phyloP scores from a whole-genome alignment of 345 rosid genomes.

The Streptanthus diversifolius region DNA sequence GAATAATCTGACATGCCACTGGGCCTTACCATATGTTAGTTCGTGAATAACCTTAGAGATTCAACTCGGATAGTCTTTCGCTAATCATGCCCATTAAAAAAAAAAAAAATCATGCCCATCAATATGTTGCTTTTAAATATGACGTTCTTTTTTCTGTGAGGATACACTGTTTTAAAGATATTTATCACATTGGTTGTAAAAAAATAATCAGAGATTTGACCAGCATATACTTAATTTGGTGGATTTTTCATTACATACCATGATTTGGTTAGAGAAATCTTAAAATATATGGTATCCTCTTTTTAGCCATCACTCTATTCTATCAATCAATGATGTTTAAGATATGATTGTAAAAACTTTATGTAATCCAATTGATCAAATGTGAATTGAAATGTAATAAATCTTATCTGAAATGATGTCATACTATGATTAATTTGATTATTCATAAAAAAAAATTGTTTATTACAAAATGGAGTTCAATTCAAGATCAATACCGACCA shows the following conservation, averaged over 20 bases:
- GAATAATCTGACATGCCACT: background rate
- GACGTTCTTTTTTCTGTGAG: background rate
- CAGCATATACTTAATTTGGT: background rate
- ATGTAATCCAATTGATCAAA: background rate
- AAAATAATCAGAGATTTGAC: background rate
- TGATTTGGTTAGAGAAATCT: background rate
- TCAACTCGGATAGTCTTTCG: background rate
- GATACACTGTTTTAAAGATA: background rate
- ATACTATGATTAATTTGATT: too few species aligned
- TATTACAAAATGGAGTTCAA: too few species aligned
- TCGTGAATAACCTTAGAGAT: background rate
- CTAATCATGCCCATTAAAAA: background rate
- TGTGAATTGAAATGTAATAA: background rate
- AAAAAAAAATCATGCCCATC: too few species aligned
- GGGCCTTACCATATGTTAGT: background rate
- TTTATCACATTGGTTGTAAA: background rate
- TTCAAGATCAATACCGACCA: too few species aligned
- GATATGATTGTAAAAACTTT: background rate
- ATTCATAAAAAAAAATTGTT: too few species aligned
- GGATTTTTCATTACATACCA: background rate
- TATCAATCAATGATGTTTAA: background rate
- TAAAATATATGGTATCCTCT: background rate
- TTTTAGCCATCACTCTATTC: conserved; percentile 7
- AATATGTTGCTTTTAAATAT: background rate
- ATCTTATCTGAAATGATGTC: background rate